phyloP scores from a whole-genome alignment of 352 stramenopile species.

The Phytophthora brassicae region DNA sequence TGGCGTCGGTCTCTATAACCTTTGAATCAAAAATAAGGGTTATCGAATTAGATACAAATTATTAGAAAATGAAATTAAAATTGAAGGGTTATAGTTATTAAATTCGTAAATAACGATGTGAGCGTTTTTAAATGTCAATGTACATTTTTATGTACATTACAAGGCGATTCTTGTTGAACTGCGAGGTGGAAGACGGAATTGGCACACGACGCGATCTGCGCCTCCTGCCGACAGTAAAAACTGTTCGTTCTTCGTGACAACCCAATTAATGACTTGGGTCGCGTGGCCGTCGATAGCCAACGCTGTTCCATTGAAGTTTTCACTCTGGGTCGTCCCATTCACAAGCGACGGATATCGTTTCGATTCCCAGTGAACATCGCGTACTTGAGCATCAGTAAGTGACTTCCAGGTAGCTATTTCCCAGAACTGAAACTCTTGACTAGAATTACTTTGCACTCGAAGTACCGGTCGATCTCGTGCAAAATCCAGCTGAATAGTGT shows the following conservation, averaged over 20 bases:
- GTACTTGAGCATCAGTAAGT: slow-evolving; percentile 10
- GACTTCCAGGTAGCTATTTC: slow-evolving; percentile 14
- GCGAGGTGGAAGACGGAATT: slow-evolving; percentile 46
- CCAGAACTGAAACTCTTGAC: slow-evolving; percentile 21
- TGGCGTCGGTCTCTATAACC: not conserved
- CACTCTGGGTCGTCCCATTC: slow-evolving; percentile 11
- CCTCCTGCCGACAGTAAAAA: slow-evolving; percentile 77
- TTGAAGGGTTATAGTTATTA: no score
- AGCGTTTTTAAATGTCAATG: not conserved
- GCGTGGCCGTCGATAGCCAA: slow-evolving; percentile 55
- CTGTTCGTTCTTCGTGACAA: slow-evolving; percentile 64
- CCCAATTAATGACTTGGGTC: slow-evolving; percentile 70
- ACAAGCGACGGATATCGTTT: slow-evolving; percentile 19
- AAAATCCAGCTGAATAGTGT: slow-evolving; percentile 71
- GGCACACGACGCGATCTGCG: slow-evolving; percentile 76
- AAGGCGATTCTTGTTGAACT: not conserved
- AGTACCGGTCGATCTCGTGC: slow-evolving; percentile 51
- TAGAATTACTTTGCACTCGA: slow-evolving; percentile 37
- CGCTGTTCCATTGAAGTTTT: slow-evolving; percentile 22
- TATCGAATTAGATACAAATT: no score
- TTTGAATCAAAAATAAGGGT: not conserved
- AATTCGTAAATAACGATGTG: not conserved
- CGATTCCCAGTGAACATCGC: slow-evolving; percentile 21
- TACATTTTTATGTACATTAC: slow-evolving; percentile 1
- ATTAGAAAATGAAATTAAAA: no score